These are phyloP conservation scores for Fraxinus albicans DNA, from an alignment of 305 asterid species.

Conservation along the genomic window DNA sequence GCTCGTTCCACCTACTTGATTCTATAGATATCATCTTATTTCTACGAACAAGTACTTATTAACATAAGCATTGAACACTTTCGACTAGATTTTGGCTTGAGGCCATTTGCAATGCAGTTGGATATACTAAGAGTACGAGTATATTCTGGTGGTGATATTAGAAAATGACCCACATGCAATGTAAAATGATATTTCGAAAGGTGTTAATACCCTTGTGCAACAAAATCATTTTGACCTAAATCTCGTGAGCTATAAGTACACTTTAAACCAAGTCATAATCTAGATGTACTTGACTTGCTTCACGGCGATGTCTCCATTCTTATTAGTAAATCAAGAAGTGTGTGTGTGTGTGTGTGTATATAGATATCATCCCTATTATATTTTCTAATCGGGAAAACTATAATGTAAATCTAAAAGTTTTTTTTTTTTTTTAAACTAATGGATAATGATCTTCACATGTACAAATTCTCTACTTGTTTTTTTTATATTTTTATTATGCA, in stretches of 20 bases:
- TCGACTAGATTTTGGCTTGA: neutral
- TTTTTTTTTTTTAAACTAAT: neutral
- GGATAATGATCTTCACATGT: neutral
- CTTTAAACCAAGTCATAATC: neutral
- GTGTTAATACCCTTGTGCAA: neutral
- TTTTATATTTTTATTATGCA: neutral
- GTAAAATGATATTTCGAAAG: neutral
- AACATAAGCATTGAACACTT: too few species aligned
- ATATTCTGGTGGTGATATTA: neutral
- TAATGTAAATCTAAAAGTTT: neutral
- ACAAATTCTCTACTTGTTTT: neutral
- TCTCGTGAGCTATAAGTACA: neutral
- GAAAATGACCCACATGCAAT: neutral
- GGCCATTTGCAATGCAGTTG: neutral
- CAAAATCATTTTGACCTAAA: neutral
- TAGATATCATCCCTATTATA: neutral
- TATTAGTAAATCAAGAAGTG: conserved; percentile 7
- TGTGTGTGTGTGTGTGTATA: too few species aligned
- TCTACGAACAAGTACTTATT: neutral
- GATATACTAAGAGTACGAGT: neutral
- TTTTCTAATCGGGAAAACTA: neutral
- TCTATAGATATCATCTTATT: neutral
- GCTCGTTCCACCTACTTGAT: neutral
- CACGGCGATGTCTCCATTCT: neutral
- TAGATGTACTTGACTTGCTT: neutral